Evolutionary conservation across 768 basidiomycete genomes (phyloP).

Genomic region (Coprinellus aureogranulatus): DNA sequence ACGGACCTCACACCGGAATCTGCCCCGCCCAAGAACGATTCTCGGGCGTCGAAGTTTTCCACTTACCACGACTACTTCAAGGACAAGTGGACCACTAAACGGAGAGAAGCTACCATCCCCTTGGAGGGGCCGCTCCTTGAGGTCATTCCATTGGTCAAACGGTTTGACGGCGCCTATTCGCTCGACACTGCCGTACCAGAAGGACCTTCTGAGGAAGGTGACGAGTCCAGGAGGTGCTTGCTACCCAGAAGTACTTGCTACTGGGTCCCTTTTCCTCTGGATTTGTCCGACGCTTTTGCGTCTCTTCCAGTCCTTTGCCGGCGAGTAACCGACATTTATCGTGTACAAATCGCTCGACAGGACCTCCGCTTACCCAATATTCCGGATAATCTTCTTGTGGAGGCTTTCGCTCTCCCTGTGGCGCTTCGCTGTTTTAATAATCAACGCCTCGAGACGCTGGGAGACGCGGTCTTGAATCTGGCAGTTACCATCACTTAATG

Average conservation of each 20-base stretch:
- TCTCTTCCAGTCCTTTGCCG: constrained; percentile 67
- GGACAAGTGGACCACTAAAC: constrained; percentile 53
- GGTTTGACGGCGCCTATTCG: constrained; percentile 37
- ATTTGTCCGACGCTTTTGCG: constrained; percentile 50
- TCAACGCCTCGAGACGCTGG: constrained; percentile 83
- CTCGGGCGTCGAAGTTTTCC: constrained; percentile 42
- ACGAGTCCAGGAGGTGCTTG: constrained; percentile 12
- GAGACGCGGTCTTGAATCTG: constrained; percentile 79
- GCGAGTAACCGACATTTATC: constrained; percentile 64
- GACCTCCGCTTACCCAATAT: constrained; percentile 65
- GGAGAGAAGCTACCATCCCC: constrained; percentile 42
- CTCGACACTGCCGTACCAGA: constrained; percentile 14
- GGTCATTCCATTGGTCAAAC: constrained; percentile 41
- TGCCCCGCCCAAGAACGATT: constrained; percentile 46
- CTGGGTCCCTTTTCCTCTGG: constrained; percentile 52
- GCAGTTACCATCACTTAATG: constrained; percentile 74
- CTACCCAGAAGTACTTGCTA: constrained; percentile 48
- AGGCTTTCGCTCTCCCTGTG: constrained; percentile 75
- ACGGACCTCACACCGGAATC: constrained; percentile 68
- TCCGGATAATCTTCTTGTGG: constrained; percentile 53
- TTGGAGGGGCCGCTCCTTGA: constrained; percentile 64
- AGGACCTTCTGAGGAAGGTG: background rate
- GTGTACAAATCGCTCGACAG: constrained; percentile 48
- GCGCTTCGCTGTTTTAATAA: constrained; percentile 68
- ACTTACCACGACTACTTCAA: constrained; percentile 64